A percentile compares a stretch with the other conserved stretches of the same genome.
Evolutionary conservation across 768 basidiomycete species (phyloP).

Genomic region (Termitomyces bulborhizus): DNA sequence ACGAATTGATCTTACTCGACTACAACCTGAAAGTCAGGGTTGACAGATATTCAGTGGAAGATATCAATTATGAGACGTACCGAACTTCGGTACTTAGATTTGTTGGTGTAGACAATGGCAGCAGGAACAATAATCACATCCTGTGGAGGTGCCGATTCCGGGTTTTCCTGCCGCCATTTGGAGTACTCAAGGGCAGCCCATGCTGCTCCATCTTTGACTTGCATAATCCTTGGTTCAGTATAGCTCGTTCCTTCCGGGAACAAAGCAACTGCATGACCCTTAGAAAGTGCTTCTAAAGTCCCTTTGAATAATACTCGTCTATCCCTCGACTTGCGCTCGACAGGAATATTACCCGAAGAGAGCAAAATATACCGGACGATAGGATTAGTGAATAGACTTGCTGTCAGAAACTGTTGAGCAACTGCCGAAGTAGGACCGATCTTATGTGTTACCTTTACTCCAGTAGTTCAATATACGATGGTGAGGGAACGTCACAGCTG

Average conservation of each 20-base stretch:
- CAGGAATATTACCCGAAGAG: slow-evolving; percentile 95
- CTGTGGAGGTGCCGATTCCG: slow-evolving; percentile 33
- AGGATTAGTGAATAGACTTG: slow-evolving; percentile 78
- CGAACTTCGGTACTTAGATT: slow-evolving; percentile 88
- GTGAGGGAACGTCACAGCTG: slow-evolving; percentile 81
- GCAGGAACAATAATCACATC: slow-evolving; percentile 71
- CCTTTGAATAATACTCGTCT: slow-evolving; percentile 82
- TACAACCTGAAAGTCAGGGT: slow-evolving; percentile 43
- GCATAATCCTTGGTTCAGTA: slow-evolving; percentile 89
- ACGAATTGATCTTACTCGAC: slow-evolving; percentile 49
- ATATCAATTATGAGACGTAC: slow-evolving; percentile 43
- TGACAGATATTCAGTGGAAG: slow-evolving; percentile 5
- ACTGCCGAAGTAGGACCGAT: neutral
- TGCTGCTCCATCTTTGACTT: slow-evolving; percentile 88
- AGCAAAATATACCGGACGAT: slow-evolving; percentile 65
- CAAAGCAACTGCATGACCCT: slow-evolving; percentile 81
- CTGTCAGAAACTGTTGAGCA: slow-evolving; percentile 25
- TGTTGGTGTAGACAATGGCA: slow-evolving; percentile 92
- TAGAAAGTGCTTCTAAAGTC: slow-evolving; percentile 79
- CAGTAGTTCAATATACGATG: slow-evolving; percentile 81
- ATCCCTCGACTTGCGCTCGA: slow-evolving; percentile 92
- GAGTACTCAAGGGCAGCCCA: slow-evolving; percentile 95
- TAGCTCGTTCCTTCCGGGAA: slow-evolving; percentile 95
- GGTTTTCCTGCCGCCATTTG: slow-evolving; percentile 64
- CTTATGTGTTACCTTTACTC: slow-evolving; percentile 69